These are phyloP conservation scores for Geotrichum reessii DNA, from an alignment of 1,139 yeast species.

Conservation along the genomic window DNA sequence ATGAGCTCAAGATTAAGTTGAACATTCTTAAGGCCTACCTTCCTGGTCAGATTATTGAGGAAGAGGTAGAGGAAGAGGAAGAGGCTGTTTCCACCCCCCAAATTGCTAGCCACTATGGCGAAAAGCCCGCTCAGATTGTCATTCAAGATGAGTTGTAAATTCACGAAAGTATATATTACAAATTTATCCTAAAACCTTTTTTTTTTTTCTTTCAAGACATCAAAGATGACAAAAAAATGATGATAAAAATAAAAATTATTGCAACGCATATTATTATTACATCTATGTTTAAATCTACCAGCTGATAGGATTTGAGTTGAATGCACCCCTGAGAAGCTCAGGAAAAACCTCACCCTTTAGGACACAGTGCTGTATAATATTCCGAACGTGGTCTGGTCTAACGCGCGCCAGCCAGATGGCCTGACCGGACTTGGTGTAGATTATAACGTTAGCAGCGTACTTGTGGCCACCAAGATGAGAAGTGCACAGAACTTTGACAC, in stretches of 20 bases:
- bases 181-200: not conserved
- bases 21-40: conserved; percentile 32
- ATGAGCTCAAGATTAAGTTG: conserved; percentile 32
- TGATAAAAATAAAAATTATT: not conserved
- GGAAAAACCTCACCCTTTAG: conserved; percentile 68
- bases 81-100: not conserved
- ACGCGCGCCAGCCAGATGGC: conserved; percentile 86
- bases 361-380: conserved; percentile 70
- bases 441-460: conserved; percentile 79
- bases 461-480: conserved; percentile 97
- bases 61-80: conserved; percentile 14
- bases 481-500: conserved; percentile 61
- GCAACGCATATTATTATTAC: not conserved
- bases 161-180: not conserved
- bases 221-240: not conserved
- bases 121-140: conserved; percentile 13
- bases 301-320: conserved; percentile 42
- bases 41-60: conserved; percentile 23
- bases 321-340: conserved; percentile 56
- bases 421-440: conserved; percentile 68
- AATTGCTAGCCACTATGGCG: conserved; percentile 8
- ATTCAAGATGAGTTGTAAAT: conserved; percentile 14
- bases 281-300: conserved; percentile 41
- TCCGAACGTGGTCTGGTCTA: conserved; percentile 65
- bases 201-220: no score